phyloP scores from a whole-genome alignment of 176 grass and related monocot species.

The Aegilops umbellulata region DNA sequence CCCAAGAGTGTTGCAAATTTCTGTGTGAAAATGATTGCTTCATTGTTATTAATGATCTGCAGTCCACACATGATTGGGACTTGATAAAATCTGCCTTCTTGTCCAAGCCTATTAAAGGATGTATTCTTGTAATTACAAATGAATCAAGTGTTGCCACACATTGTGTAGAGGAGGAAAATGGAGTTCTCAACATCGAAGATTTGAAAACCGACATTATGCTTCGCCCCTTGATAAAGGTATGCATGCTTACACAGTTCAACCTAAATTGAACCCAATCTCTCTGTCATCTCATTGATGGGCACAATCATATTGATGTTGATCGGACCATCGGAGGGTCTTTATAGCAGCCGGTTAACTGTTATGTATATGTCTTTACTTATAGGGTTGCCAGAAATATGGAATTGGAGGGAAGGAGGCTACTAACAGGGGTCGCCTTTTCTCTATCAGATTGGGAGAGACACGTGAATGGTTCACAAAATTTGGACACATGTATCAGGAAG shows the following conservation, averaged over 20 bases:
- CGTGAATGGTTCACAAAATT: neutral
- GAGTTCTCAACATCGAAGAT: neutral
- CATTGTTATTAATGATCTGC: neutral
- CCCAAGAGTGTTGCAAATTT: neutral
- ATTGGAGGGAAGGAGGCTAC: neutral
- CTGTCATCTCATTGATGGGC: neutral
- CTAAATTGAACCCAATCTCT: neutral
- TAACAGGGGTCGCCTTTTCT: neutral
- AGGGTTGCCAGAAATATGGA: neutral
- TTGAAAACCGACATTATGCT: neutral
- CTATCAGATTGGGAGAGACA: neutral
- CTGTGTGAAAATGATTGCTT: neutral
- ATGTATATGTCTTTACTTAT: neutral
- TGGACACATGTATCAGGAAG: neutral
- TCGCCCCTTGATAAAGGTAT: neutral
- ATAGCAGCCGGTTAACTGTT: neutral
- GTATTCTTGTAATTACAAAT: neutral
- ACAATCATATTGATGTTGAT: neutral
- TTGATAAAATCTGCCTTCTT: neutral
- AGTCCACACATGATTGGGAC: neutral
- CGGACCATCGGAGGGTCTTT: neutral
- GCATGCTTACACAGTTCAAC: neutral
- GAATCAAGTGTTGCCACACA: neutral
- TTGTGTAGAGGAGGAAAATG: neutral
- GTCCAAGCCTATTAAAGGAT: neutral